Evolutionary conservation across 768 basidiomycete species (phyloP), one percentile per base, ranked within the genome.

Genomic region (Mycena alexandri): DNA sequence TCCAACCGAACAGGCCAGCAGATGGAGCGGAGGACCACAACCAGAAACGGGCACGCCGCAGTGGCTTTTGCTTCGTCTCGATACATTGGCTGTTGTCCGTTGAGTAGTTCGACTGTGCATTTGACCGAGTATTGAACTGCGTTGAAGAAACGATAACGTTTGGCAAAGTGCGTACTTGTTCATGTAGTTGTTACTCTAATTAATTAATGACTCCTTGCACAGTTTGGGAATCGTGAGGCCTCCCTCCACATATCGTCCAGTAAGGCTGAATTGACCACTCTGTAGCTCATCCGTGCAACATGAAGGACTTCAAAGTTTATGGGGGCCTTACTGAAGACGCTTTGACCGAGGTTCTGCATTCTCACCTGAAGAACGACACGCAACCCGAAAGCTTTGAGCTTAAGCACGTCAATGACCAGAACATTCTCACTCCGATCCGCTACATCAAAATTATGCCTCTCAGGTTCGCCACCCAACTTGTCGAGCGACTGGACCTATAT

Each of bases 221-320:
- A 87, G 86, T 85, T 78, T 71, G 74, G 72, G 47, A 85, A 83
- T 75, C 74, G 85, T 86, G 76, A 70, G 48, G 29, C 16, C 33
- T 53, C 2, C 16, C 33, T 53, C 2, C 47, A 59, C 34, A 54
- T 57, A 56, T 33, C 42, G 46, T 41, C 66, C 17, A 38, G 22
- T 14, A 41, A 10, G 46, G 22, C 59, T 61, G 14, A 46, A 22
- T 38, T 51, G 65, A 54, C 73, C 71, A n/a, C 21, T 47, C 14
- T 66, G n/a, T 66, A 94, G 93, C 85, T 21, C 93, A 94, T 77
- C 92, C 92, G 36, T 94, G 93, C 74, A 93, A 93, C 72, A 89
- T 92, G 89, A 93, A 92, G 74, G 91, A 93, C 62, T 91, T 94
- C 81, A 90, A 89, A 75, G 74, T 94, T 13, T 89, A 86, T 64